Evolutionary conservation across 163 green algal genomes (phyloP), one percentile per base, ranked within the genome.

Genomic region (Trebouxiophyceae sp.): DNA sequence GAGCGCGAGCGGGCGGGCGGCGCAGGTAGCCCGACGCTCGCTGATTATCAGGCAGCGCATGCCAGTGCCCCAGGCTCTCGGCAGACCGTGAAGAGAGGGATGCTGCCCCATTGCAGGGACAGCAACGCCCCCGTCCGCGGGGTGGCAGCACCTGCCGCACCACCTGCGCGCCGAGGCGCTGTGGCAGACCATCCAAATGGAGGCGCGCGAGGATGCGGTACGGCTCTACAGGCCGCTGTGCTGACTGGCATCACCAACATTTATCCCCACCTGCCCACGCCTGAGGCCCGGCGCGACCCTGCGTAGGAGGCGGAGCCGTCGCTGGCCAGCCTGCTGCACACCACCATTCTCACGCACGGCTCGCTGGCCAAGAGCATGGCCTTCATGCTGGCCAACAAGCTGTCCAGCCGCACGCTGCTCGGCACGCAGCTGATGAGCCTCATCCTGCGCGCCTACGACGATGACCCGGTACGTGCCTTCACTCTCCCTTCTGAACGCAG

Each of bases 351-450:
- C 23, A 83, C 71, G 29, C 91, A 97, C 59, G 20, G 45, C 4
- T 84, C 50, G 58, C 62, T 96, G 12, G 82, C 83, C 33, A 83
- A 84, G 57, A 74, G 71, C 12, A 72, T 97, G 56, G 77, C 88
- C 20, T 92, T 93, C 70, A 66, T 96, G 32, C 71, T 97, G 19
- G 85, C 86, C 26, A 96, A 95, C 82, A 96, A 96, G 75, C 80
- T 97, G n/a, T 72, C 78, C 29, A 90, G 71, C 63, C 69, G 68
- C 8, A 95, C 85, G 24, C 71, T 97, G 54, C 75, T 93, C 55
- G 81, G 78, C 27, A 91, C 86, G 31, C 89, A 97, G 75, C 78
- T 96, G 4, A 87, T 88, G 67, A 68, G 79, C 4, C 73, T 95
- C 19, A 89, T 95, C 46, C 63, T 79, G 56, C 83, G 92, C 44